Base-by-base conservation (phyloP, 768 basidiomycete genomes). In the Cubamyces sp. region DNA sequence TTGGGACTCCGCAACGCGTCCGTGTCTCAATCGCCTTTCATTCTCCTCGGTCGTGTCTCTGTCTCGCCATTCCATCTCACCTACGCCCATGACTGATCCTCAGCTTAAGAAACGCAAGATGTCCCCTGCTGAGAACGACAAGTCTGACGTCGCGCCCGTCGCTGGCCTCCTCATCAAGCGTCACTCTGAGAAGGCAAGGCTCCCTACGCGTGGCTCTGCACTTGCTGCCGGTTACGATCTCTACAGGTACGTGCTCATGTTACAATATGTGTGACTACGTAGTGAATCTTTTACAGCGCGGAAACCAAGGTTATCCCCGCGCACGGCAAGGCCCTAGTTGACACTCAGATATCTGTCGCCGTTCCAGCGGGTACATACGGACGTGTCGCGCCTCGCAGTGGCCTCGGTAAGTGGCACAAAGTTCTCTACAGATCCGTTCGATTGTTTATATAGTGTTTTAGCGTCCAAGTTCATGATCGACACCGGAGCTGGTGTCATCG, bases 401-500 rank as follows among this genome's bases (percentile, higher is more conserved):
- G 97, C 19, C 87, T 98, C 26, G 96, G 96, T 97, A 62, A 54
- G 89, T 56, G 28, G 28, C 15, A 1, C 16, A 39, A 28, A 28
- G 23, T 54, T 42, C 18, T 49, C 15, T 34, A 51, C 34, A 49
- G n/a, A 23, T 30, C 46, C n/a, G 26, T 19, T 4, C 57, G 21
- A 37, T 40, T 43, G 50, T 52, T 8, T 56, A 26, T 54, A 45
- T 23, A 56, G 39, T 64, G 23, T 7, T 34, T 18, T 64, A 97
- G 97, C 97, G 19, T 91, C 92, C 16, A 99, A 99, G 73, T 95
- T 93, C 74, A 94, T 94, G 87, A 98, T 98, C 61, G 92, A 96
- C 71, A 98, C 96, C 0, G 97, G 97, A 1, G 97, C 97, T 12
- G 97, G 96, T 21, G 97, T 99, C 7, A 85, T 99, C 53, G 97